Evolutionary conservation across 768 basidiomycete species (phyloP), one percentile per base, ranked within the genome.

Genomic region (Phaeotremella fagi): DNA sequence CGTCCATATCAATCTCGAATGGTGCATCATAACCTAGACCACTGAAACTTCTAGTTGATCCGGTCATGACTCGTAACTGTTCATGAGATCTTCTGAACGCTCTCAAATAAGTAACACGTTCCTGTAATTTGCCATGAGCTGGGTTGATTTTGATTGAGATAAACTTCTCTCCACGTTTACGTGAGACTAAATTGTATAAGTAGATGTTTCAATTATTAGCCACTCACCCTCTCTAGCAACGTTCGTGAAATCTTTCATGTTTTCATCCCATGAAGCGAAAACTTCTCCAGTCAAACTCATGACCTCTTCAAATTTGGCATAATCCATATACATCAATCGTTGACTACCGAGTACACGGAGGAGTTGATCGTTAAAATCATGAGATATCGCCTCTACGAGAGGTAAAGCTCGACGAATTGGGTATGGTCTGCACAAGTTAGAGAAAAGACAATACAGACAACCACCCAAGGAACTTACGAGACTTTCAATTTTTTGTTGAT

Each of bases 41-140:
- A 3, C 83, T 83, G 16, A 92, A 75, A 2, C 90, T 91, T 66
- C 87, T 88, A 31, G 89, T 90, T 23, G 91, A 92, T 1, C 87
- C 88, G 0, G 94, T 97, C 91, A 98, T 98, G 36, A 92, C 87
- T 4, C 89, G 88, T 22, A 99, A 78, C 77, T 99, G 94, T 71
- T 98, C 90, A 66, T 99, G 95, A 71, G 95, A 91, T 72, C 95
- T 90, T 67, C 92, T 79, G 86, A 94, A 98, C 41, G 88, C 88
- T 51, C 87, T 78, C 23, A 98, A 74, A 74, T 97, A 98, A 11
- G 86, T 77, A 55, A 84, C 82, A 37, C 92, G 79, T 69, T 95
- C 91, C 74, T 91, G 88, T 42, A 97, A 77, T 75, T 90, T 90
- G 27, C 84, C 85, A 64, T 98, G 95, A 1, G 89, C 92, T 7